Evolutionary conservation across 75 land plant genomes (phyloP).

Genomic region (Larix kaempferi): DNA sequence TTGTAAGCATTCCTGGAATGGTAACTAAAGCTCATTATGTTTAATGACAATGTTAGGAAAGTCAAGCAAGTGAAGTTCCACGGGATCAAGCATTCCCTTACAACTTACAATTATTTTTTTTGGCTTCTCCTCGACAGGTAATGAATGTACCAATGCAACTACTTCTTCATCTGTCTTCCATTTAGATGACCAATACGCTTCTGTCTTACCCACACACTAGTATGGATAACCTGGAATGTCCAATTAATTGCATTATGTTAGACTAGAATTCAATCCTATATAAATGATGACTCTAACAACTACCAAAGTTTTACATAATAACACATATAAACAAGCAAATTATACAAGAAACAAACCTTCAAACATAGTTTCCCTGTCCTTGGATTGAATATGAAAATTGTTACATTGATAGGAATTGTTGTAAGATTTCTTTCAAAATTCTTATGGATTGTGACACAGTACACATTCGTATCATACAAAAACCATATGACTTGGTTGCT

Average conservation of each 20-base stretch:
- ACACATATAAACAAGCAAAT: too few species aligned
- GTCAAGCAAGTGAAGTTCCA: constrained; percentile 98
- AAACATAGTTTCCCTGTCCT: constrained; percentile 96
- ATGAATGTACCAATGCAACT: constrained; percentile 90
- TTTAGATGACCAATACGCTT: constrained; percentile 99
- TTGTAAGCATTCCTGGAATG: constrained; percentile 99
- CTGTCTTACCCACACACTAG: constrained; percentile 99
- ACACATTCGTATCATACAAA: constrained; percentile 99
- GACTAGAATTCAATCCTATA: too few species aligned
- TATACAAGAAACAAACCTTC: too few species aligned
- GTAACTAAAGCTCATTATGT: too few species aligned
- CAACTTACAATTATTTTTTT: constrained; percentile 98
- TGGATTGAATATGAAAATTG: constrained; percentile 96
- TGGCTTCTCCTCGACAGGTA: constrained; percentile 98
- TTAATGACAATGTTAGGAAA: constrained; percentile 98
- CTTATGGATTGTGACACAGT: constrained; percentile 97
- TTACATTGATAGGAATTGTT: constrained; percentile 98
- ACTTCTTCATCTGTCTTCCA: constrained; percentile 99
- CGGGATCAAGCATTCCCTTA: constrained; percentile 98
- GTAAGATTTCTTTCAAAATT: constrained; percentile 99
- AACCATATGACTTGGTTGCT: constrained; percentile 99
- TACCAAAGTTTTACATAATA: too few species aligned
- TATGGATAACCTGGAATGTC: constrained; percentile 99
- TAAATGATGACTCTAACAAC: too few species aligned
- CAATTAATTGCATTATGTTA: too few species aligned